Evolutionary conservation across 768 basidiomycete species (phyloP).

Genomic region (Strobilomyces echinocephalus): DNA sequence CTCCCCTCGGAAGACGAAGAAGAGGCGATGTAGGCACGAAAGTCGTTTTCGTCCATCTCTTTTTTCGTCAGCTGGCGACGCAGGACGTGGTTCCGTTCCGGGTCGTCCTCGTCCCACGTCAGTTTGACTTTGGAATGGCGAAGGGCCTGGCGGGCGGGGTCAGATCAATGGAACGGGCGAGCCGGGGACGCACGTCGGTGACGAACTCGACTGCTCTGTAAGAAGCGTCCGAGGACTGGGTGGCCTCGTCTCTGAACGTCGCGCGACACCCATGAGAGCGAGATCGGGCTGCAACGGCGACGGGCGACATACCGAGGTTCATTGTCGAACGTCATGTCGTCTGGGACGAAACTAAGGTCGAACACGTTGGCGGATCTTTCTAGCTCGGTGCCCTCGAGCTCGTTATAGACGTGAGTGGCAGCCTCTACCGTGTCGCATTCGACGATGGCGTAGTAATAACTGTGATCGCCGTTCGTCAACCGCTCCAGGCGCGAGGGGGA

Average conservation of each 20-base stretch:
- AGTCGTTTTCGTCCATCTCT: slow-evolving; percentile 90
- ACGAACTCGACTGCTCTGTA: slow-evolving; percentile 85
- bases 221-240: slow-evolving; percentile 49
- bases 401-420: slow-evolving; percentile 74
- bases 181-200: slow-evolving; percentile 67
- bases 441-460: slow-evolving; percentile 94
- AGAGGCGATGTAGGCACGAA: slow-evolving; percentile 71
- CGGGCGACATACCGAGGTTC: slow-evolving; percentile 54
- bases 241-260: slow-evolving; percentile 73
- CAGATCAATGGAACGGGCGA: not conserved
- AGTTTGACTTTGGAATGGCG: slow-evolving; percentile 98
- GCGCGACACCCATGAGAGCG: not conserved
- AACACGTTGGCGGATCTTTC: slow-evolving; percentile 96
- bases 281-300: not conserved
- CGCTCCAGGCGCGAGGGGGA: not conserved
- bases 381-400: slow-evolving; percentile 91
- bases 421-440: slow-evolving; percentile 78
- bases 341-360: slow-evolving; percentile 90
- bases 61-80: slow-evolving; percentile 73
- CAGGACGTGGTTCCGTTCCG: slow-evolving; percentile 75
- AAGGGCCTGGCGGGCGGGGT: not conserved
- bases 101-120: slow-evolving; percentile 98
- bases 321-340: slow-evolving; percentile 80
- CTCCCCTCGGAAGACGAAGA: slow-evolving; percentile 62
- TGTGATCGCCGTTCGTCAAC: slow-evolving; percentile 31